Evolutionary conservation across 768 basidiomycete genomes (phyloP), one percentile per base, ranked within the genome.

Genomic region (Lentinula sp.): DNA sequence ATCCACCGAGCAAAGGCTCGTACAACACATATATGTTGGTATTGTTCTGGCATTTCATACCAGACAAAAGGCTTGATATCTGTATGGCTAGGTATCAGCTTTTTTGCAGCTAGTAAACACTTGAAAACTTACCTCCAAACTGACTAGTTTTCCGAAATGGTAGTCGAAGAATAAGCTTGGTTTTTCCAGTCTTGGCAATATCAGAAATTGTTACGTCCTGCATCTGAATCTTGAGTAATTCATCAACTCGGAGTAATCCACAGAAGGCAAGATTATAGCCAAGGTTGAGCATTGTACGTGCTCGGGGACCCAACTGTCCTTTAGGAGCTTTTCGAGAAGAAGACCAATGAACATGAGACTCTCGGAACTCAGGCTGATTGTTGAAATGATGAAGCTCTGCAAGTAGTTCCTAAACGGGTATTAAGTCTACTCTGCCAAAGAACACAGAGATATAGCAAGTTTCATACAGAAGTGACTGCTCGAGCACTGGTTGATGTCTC

Each of bases 91-190:
- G n/a, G 3, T 16, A n/a, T 31, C 7, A 9, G 39, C 2, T 35
- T 61, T 34, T 16, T 32, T 16, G 10, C n/a, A 35, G 23, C 23
- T 37, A 3, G n/a, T 39, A 42, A 50, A 2, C 28, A 52, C 40
- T 31, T 28, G 13, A 6, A 39, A 37, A 37, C 66, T 16, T 15
- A 69, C 68, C 46, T 28, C 66, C 68, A 42, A 53, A 61, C 35
- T 69, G 68, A 53, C 65, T 32, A 4, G 68, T 67, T 48, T 69
- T 69, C 2, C 62, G 51, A 52, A 55, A 67, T 9, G 49, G 58
- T 5, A 67, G 64, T 2, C 21, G 50, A 16, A 68, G 34, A 3
- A 39, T 56, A 6, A 67, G 23, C n/a, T 28, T 54, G 5, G 53
- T 54, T 32, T 32, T 5, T 35, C 53, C 53, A 18, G 45, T 39